These are phyloP conservation scores for Pyrus hybrid DNA, from an alignment of 331 rosid genomes.

Conservation along the genomic window DNA sequence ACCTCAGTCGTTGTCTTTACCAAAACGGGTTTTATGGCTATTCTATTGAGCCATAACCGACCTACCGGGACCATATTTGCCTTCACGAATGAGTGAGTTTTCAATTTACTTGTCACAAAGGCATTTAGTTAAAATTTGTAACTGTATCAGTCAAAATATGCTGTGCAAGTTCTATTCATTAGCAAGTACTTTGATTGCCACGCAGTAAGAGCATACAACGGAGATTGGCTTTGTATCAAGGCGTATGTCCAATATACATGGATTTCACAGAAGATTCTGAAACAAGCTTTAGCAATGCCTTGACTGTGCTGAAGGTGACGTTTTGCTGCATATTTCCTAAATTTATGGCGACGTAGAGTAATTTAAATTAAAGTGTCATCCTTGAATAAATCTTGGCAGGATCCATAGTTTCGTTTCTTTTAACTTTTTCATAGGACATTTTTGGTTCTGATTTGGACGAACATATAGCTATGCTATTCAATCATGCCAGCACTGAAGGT, in stretches of 20 bases:
- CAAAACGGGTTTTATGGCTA: constrained; percentile 86
- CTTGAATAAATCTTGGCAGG: no score
- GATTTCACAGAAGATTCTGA: constrained; percentile 86
- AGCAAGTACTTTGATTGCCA: constrained; percentile 15
- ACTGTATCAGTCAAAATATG: not conserved
- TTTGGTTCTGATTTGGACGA: no score
- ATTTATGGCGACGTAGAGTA: no score
- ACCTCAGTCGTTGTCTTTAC: constrained; percentile 92
- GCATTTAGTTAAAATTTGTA: not conserved
- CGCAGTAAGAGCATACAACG: constrained; percentile 78
- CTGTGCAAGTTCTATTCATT: not conserved
- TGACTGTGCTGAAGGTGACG: constrained; percentile 56
- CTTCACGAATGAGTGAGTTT: constrained; percentile 83
- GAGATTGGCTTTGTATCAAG: constrained; percentile 85
- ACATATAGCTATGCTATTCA: no score
- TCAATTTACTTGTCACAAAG: not conserved
- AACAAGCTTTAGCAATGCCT: constrained; percentile 64
- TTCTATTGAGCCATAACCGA: constrained; percentile 82
- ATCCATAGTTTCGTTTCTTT: no score
- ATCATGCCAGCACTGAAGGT: not conserved
- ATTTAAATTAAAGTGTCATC: no score
- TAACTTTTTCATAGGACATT: no score
- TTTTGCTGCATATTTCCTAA: constrained; percentile 5
- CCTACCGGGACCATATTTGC: constrained; percentile 88
- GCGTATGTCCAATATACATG: constrained; percentile 84